Evolutionary conservation across 2,329 filamentous ascomycete genomes (phyloP), one percentile per base, ranked within the genome.

Genomic region (Exophiala viscosa): DNA sequence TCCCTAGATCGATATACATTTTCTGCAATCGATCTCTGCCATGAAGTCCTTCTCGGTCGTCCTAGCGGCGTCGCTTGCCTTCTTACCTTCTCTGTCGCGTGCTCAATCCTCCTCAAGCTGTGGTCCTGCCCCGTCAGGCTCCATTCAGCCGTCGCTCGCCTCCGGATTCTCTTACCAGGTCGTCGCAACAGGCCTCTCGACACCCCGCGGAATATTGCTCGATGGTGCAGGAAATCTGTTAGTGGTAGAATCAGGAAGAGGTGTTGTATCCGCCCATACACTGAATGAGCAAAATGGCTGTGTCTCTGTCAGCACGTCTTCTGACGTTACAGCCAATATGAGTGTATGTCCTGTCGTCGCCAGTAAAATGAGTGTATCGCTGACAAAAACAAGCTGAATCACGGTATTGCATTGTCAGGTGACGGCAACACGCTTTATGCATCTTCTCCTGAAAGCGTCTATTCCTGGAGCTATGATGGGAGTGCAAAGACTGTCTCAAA

Each of bases 381-480:
- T 60, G 33, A 58, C 48, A 33, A 18, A 7, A 35, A 47, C 17
- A 28, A 65, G 60, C 59, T 69, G 28, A 82, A 81, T 55, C 78
- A 81, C 60, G 78, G 78, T 28, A 73, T 81, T 42, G 72, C 70
- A 15, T 60, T 78, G 13, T 76, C 74, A 10, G 50, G 62, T n/a
- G 72, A 79, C 66, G 76, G 77, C 13, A 70, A 60, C 10, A 77
- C 72, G 2, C 70, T 81, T 8, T 80, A 78, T 59, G 77, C 73
- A 13, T 88, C 85, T 0, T 79, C 77, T 1, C 64, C 75, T 5
- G 73, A 79, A 43, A 71, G 74, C n/a, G 83, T 87, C 32, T 85
- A 76, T 63, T 72, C 80, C 2, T 90, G 84, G 82, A 65, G 73
- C 23, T 90, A 90, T 65, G 76, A 87, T 64, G 69, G 79, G n/a